phyloP scores from a whole-genome alignment of 1,284 basidiomycete genomes.

The Phellopilus nigrolimitatus region DNA sequence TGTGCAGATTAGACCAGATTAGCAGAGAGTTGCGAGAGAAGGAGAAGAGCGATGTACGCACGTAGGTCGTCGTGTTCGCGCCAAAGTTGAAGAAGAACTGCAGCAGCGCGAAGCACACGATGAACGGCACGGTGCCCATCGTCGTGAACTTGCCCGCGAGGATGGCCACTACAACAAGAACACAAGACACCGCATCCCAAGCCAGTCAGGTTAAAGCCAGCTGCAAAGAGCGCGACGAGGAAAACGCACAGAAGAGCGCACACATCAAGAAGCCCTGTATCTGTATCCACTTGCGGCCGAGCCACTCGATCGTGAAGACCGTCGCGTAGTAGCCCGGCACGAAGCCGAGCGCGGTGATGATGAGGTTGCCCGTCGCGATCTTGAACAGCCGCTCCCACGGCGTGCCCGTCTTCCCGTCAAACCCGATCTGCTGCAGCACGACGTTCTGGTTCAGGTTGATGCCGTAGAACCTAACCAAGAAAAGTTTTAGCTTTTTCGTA shows the following conservation, averaged over 20 bases:
- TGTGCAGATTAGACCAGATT: conserved; percentile 8
- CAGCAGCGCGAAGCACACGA: conserved; percentile 66
- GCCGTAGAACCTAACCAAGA: conserved; percentile 56
- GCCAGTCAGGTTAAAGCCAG: background rate
- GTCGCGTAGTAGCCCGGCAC: conserved; percentile 73
- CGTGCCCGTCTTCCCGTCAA: conserved; percentile 48
- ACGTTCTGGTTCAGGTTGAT: conserved; percentile 78
- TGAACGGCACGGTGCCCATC: conserved; percentile 57
- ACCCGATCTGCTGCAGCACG: conserved; percentile 65
- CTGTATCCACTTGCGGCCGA: conserved; percentile 73
- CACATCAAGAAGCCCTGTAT: conserved; percentile 74
- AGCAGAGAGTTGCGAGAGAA: conserved; percentile 1
- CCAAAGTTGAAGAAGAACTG: conserved; percentile 81
- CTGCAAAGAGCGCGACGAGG: background rate
- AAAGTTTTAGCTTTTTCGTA: background rate
- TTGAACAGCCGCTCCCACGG: conserved; percentile 63
- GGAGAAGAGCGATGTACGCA: conserved; percentile 28
- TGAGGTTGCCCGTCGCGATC: conserved; percentile 61
- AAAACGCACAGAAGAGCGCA: conserved; percentile 59
- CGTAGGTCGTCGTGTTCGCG: conserved; percentile 76
- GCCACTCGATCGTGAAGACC: conserved; percentile 63
- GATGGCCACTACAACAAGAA: conserved; percentile 45
- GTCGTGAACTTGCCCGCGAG: conserved; percentile 63
- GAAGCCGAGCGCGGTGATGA: conserved; percentile 68
- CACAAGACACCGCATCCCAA: background rate